Percentiles rank a stretch among this genome's conserved stretches.
These are phyloP conservation scores for Aspergillus versicolor DNA, from an alignment of 2,329 filamentous ascomycete species.

Conservation along the genomic window DNA sequence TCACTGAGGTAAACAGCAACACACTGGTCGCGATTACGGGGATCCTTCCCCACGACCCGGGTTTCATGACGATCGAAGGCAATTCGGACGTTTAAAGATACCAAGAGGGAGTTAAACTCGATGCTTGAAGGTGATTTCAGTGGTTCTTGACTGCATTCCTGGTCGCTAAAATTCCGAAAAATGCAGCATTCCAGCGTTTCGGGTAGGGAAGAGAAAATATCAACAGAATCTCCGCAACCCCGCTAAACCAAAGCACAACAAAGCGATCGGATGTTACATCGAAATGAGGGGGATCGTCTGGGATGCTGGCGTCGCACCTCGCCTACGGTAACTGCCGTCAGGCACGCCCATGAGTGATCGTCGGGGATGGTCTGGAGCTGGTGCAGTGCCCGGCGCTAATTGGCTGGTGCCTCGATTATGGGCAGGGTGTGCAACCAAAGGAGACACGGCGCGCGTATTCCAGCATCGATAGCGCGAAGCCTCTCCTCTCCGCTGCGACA, in stretches of 20 bases:
- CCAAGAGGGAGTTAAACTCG: too few relatives aligned
- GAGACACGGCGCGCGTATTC: not conserved
- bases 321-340: too few relatives aligned
- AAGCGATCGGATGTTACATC: not conserved
- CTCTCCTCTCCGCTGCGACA: not conserved
- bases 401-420: not conserved
- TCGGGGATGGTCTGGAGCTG: not conserved
- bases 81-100: too few relatives aligned
- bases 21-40: not conserved
- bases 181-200: too few relatives aligned
- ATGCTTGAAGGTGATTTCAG: too few relatives aligned
- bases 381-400: not conserved
- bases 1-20: not conserved
- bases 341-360: not conserved
- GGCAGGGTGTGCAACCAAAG: not conserved
- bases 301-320: too few relatives aligned
- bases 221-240: too few relatives aligned
- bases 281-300: constrained; percentile 3
- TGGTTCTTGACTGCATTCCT: too few relatives aligned
- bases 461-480: not conserved
- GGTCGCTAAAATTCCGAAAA: too few relatives aligned
- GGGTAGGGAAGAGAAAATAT: too few relatives aligned
- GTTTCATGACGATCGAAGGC: not conserved
- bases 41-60: not conserved
- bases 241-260: too few relatives aligned